phyloP scores from a whole-genome alignment of 345 rosid species.

The Gossypium mustelinum region DNA sequence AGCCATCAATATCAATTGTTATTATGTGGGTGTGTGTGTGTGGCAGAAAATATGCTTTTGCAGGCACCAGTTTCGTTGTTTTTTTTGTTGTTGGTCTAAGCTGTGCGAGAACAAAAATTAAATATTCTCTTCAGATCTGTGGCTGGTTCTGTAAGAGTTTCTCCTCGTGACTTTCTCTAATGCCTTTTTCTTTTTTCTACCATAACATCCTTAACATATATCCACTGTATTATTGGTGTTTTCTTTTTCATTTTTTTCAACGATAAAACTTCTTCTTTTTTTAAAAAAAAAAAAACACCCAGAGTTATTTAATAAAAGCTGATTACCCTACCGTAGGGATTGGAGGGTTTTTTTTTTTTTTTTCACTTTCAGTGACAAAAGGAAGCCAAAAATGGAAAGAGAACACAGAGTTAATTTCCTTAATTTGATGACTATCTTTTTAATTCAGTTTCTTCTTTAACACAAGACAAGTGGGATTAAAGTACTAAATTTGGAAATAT shows the following conservation, averaged over 20 bases:
- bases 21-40: constrained; percentile 13
- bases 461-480: constrained; percentile 3
- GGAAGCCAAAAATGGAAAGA: neutral
- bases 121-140: constrained; percentile 30
- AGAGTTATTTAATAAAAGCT: too few relatives aligned
- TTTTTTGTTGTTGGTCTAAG: constrained; percentile 41
- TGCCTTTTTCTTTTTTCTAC: constrained; percentile 10
- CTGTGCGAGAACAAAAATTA: constrained; percentile 26
- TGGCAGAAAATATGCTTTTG: constrained; percentile 37
- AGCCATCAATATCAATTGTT: constrained; percentile 31
- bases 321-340: neutral
- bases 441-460: neutral
- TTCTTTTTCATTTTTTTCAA: neutral
- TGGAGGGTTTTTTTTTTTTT: neutral
- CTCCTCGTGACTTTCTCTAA: constrained; percentile 35
- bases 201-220: neutral
- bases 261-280: too few relatives aligned
- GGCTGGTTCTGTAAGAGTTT: constrained; percentile 12
- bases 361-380: neutral
- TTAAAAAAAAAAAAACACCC: neutral
- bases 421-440: neutral
- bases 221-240: constrained; percentile 31
- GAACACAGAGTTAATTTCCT: neutral
- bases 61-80: constrained; percentile 43
- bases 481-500: neutral